These are phyloP conservation scores for Dionaea muscipula DNA, from an alignment of 179 eudicot species.

Conservation along the genomic window DNA sequence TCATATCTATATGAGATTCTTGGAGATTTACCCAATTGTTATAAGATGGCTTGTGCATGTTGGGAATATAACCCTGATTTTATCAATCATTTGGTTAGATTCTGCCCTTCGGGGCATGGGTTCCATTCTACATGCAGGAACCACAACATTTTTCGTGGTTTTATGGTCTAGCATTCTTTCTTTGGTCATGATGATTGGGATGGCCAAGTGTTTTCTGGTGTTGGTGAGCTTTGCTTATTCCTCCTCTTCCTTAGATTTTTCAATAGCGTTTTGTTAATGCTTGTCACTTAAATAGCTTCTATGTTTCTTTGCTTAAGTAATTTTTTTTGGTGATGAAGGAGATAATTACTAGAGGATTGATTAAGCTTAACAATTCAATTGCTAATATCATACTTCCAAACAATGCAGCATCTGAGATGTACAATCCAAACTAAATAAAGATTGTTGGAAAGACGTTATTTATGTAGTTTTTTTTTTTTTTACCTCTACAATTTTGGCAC, in stretches of 20 bases:
- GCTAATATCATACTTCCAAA: no score
- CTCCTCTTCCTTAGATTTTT: constrained; percentile 1
- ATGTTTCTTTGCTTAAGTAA: no score
- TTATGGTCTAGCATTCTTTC: constrained; percentile 73
- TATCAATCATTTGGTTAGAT: constrained; percentile 74
- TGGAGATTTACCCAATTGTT: constrained; percentile 47
- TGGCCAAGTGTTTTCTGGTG: constrained; percentile 43
- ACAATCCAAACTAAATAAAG: no score
- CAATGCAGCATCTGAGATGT: no score
- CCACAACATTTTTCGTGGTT: constrained; percentile 59
- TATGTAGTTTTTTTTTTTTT: no score
- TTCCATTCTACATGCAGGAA: constrained; percentile 83
- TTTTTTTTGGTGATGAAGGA: no score
- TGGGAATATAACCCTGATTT: constrained; percentile 48
- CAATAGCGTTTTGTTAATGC: no score
- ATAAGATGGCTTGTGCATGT: constrained; percentile 48
- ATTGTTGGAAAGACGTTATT: no score
- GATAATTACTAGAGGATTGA: no score
- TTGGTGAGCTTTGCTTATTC: constrained; percentile 41
- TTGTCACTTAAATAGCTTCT: no score
- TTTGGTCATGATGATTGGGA: constrained; percentile 58
- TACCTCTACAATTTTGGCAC: no score
- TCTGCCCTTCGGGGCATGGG: constrained; percentile 71
- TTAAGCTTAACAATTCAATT: no score
- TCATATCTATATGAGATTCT: constrained; percentile 31